Evolutionary conservation across 768 basidiomycete species (phyloP), one percentile per base, ranked within the genome.

Genomic region (Terana coerulea): DNA sequence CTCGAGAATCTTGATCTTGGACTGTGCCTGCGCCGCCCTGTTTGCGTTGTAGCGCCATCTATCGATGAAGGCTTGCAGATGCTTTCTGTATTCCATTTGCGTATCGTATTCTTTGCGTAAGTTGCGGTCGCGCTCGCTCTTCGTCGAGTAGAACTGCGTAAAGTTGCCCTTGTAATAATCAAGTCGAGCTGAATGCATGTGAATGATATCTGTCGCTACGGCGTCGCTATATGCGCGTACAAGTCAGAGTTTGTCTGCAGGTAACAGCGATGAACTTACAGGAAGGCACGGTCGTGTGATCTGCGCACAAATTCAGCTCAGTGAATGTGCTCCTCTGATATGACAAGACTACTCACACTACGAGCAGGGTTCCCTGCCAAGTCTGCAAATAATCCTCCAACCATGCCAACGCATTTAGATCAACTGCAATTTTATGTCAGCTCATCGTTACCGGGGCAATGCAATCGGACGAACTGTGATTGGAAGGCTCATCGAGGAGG

Each of bases 81-180:
- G 92, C 61, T 89, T 88, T 49, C 97, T 80, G 66, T 98, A 98
- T 9, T 89, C 87, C 80, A 97, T 84, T 69, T 99, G 97, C 0
- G 92, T 76, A 29, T 98, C 95, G 68, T 98, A 99, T 67, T 98
- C 95, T 69, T 93, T 94, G 35, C 82, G 83, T 68, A 95, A 72
- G 63, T 94, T 94, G 53, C 84, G 83, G 60, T 93, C 89, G 24
- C 97, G 86, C 64, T 98, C 97, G 3, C 88, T 90, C 71, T 98
- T 98, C 19, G 95, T 98, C 1, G 95, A 95, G 66, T 99, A 98
- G 78, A 99, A 98, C 67, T 98, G 95, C 1, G 90, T 85, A 69
- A 98, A 99, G 72, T 98, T 98, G 52, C 95, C 97, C 74, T 98
- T 97, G 75, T 95, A 98, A 72, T 98, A 98, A 66, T 98, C 94